Evolutionary conservation across 2,329 filamentous ascomycete species (phyloP).

Genomic region (Aspergillus fischeri): DNA sequence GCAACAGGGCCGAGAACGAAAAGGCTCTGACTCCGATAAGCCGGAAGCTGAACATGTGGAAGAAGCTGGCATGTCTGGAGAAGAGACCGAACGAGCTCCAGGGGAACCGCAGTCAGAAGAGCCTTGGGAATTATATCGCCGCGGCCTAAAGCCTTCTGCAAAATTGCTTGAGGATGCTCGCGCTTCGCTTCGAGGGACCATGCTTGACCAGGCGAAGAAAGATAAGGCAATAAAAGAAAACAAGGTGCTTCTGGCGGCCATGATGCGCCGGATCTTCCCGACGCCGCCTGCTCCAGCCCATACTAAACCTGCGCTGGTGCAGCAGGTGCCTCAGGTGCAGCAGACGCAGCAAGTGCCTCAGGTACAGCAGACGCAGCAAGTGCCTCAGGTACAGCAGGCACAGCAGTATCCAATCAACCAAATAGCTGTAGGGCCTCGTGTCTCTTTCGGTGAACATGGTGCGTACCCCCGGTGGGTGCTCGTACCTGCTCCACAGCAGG

Average conservation of each 20-base stretch:
- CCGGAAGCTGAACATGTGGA: slow-evolving; percentile 8
- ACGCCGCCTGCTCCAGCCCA: not conserved
- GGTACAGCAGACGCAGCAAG: too few relatives aligned
- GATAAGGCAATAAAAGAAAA: not conserved
- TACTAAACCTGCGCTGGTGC: too few relatives aligned
- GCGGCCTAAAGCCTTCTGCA: not conserved
- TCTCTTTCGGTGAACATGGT: slow-evolving; percentile 5
- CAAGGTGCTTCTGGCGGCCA: not conserved
- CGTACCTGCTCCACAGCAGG: not conserved
- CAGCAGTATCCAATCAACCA: not conserved
- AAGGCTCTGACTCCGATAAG: not conserved
- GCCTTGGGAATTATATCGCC: not conserved
- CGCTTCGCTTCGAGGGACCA: not conserved
- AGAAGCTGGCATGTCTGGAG: not conserved
- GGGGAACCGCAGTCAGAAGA: not conserved
- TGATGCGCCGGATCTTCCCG: not conserved
- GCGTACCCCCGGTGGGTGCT: slow-evolving; percentile 13
- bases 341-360: too few relatives aligned
- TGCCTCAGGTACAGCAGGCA: too few relatives aligned
- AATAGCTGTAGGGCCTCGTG: not conserved
- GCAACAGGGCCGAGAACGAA: not conserved
- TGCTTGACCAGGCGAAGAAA: not conserved
- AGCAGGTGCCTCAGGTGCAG: too few relatives aligned
- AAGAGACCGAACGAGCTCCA: not conserved
- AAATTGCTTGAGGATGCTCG: not conserved